phyloP scores from a whole-genome alignment of 441 rosid species.

The Erodium chrysanthum region DNA sequence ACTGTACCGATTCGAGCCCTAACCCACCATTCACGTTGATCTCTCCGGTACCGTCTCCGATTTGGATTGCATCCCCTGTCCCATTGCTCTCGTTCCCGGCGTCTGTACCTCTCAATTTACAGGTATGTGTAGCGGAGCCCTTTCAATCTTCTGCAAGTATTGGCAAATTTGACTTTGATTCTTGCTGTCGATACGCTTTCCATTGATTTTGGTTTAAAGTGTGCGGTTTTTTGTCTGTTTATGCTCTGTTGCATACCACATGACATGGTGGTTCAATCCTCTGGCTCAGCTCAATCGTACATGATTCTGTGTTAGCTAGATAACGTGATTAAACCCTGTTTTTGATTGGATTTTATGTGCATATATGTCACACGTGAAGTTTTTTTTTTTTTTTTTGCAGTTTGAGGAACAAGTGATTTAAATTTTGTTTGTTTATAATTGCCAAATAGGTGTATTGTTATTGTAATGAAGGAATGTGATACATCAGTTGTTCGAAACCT shows the following conservation, averaged over 20 bases:
- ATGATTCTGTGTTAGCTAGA: not conserved
- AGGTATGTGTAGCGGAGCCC: not conserved
- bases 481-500: not conserved
- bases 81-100: not conserved
- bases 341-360: not conserved
- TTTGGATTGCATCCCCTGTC: too few relatives aligned
- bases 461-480: not conserved
- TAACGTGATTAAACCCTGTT: not conserved
- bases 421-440: too few relatives aligned
- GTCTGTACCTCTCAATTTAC: not conserved
- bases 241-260: not conserved
- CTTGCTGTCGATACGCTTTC: not conserved
- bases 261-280: too few relatives aligned
- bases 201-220: not conserved
- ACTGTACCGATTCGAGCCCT: not conserved
- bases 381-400: not conserved
- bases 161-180: not conserved
- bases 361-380: not conserved
- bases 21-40: not conserved
- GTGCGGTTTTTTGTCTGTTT: not conserved
- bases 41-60: not conserved
- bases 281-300: too few relatives aligned
- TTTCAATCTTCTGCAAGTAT: too few relatives aligned
- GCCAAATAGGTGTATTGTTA: not conserved
- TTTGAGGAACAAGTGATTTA: too few relatives aligned